These are phyloP conservation scores for Isoetes taiwanensis DNA, from an alignment of 75 land plant species.

Conservation along the genomic window DNA sequence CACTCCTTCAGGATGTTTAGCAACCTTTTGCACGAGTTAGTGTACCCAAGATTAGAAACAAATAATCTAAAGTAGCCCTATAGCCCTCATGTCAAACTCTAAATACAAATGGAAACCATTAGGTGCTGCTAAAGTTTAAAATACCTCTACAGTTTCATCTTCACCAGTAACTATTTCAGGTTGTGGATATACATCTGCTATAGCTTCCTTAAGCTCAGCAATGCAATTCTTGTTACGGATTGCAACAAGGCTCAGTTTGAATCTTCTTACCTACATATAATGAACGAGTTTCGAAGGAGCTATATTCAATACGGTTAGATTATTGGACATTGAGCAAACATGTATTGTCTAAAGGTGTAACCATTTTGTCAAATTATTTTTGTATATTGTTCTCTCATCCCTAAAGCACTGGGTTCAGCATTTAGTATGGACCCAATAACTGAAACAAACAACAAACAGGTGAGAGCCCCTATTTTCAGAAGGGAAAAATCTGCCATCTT, in stretches of 20 bases:
- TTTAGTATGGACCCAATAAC: no score
- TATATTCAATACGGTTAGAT: no score
- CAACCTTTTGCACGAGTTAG: background rate
- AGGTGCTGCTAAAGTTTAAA: background rate
- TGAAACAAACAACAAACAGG: no score
- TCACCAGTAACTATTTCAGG: background rate
- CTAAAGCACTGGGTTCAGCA: no score
- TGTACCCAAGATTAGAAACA: background rate
- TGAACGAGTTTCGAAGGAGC: background rate
- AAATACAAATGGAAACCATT: background rate
- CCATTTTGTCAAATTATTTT: no score
- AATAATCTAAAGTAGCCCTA: background rate
- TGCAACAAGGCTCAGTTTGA: background rate
- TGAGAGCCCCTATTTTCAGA: no score
- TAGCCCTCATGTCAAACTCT: background rate
- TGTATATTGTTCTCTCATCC: no score
- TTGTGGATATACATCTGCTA: background rate
- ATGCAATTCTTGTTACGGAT: background rate
- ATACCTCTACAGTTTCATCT: background rate
- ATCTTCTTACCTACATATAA: background rate
- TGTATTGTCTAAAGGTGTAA: no score
- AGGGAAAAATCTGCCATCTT: no score
- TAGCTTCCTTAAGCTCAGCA: background rate
- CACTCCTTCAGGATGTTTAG: background rate
- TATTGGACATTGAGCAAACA: no score